Evolutionary conservation across 768 basidiomycete species (phyloP).

Genomic region (Russula lepida): DNA sequence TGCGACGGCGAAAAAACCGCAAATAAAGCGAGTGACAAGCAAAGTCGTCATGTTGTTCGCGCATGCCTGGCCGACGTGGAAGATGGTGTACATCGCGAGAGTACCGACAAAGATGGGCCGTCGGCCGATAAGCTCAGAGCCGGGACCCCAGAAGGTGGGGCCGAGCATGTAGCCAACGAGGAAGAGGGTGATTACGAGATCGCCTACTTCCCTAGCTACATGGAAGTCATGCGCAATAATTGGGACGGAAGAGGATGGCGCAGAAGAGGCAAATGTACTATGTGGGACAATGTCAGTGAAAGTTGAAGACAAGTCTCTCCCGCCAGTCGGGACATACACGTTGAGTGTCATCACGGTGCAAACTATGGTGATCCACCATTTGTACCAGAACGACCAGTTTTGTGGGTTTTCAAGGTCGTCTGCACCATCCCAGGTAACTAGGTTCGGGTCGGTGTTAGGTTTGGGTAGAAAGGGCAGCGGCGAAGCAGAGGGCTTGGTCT

Average conservation of each 20-base stretch:
- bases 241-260: constrained; percentile 16
- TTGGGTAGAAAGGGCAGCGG: not conserved
- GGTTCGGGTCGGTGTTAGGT: constrained; percentile 12
- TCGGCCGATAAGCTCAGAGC: constrained; percentile 21
- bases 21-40: constrained; percentile 23
- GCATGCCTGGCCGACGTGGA: constrained; percentile 13
- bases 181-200: constrained; percentile 21
- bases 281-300: not conserved
- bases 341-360: constrained; percentile 8
- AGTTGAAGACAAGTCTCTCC: not conserved
- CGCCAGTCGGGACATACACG: constrained; percentile 9
- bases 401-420: constrained; percentile 20
- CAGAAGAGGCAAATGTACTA: constrained; percentile 25
- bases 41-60: constrained; percentile 19
- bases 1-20: constrained; percentile 22
- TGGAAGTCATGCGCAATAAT: constrained; percentile 19
- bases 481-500: not conserved
- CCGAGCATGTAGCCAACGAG: constrained; percentile 22
- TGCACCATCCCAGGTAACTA: constrained; percentile 15
- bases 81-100: not conserved
- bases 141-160: constrained; percentile 21
- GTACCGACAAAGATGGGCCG: constrained; percentile 16
- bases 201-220: constrained; percentile 19
- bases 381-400: constrained; percentile 18
- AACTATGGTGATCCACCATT: constrained; percentile 13